A percentile compares a stretch with the other conserved stretches of the same genome.
These are phyloP conservation scores for Zizania palustris DNA, from an alignment of 202 grass and related monocot genomes.

Conservation along the genomic window DNA sequence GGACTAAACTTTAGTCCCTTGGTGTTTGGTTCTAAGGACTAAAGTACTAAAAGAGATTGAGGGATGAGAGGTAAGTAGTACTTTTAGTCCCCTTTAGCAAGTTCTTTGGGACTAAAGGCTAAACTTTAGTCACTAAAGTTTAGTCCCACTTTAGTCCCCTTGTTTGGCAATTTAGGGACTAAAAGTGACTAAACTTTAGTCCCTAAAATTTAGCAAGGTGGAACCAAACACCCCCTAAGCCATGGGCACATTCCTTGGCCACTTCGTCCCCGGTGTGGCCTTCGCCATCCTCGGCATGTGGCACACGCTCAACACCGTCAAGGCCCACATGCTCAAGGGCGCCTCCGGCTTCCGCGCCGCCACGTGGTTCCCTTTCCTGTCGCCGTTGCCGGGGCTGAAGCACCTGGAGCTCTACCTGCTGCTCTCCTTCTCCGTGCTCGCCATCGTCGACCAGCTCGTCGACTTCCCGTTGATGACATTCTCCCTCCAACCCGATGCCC, in stretches of 20 bases:
- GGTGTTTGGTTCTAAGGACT: no score
- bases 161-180: no score
- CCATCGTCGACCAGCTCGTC: slow-evolving; percentile 61
- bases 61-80: no score
- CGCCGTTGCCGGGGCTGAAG: slow-evolving; percentile 43
- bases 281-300: slow-evolving; percentile 78
- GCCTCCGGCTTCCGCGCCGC: slow-evolving; percentile 64
- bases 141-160: no score
- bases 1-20: no score
- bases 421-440: slow-evolving; percentile 63
- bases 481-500: slow-evolving; percentile 53
- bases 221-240: no score
- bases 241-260: slow-evolving; percentile 84
- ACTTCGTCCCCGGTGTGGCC: slow-evolving; percentile 67
- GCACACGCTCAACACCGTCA: slow-evolving; percentile 71
- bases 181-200: no score
- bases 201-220: no score
- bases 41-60: no score
- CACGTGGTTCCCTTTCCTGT: slow-evolving; percentile 67
- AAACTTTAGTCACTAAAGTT: no score
- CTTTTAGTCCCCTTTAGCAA: no score
- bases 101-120: no score
- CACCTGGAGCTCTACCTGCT: slow-evolving; percentile 85
- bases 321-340: slow-evolving; percentile 65
- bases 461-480: slow-evolving; percentile 51